Conservation (phyloP, 2,329 filamentous ascomycete genomes). For the Arthroderma sp. region DNA sequence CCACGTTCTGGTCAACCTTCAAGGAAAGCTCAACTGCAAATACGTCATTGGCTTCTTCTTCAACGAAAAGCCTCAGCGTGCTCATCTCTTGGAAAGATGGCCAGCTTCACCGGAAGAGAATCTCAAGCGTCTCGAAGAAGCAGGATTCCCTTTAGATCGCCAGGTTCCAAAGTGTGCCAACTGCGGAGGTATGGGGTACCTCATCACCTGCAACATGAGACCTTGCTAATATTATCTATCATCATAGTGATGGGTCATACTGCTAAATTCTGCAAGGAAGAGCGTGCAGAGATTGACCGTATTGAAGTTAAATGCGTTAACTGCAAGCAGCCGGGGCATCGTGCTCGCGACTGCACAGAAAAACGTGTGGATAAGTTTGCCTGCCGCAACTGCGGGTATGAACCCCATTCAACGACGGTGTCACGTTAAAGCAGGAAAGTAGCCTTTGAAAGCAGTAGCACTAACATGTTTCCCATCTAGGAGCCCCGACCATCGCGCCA, state of each 20-base stretch:
- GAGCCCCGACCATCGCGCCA: constrained; percentile 32
- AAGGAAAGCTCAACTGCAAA: constrained; percentile 39
- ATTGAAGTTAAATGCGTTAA: constrained; percentile 38
- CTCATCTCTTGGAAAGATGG: constrained; percentile 36
- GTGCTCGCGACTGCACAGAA: constrained; percentile 35
- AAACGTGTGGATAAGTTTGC: constrained; percentile 25
- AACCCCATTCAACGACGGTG: neutral
- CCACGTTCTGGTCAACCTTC: constrained; percentile 39
- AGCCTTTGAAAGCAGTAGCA: no score
- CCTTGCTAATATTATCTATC: neutral
- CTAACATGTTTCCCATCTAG: constrained; percentile 13
- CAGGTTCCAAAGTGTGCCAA: constrained; percentile 39
- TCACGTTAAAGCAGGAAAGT: no score
- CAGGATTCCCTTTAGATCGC: constrained; percentile 39
- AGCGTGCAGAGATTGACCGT: constrained; percentile 27
- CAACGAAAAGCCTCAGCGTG: constrained; percentile 34
- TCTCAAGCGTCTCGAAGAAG: constrained; percentile 37
- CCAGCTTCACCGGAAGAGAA: constrained; percentile 38
- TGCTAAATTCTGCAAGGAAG: constrained; percentile 35
- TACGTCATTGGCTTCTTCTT: constrained; percentile 40
- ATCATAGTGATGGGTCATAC: constrained; percentile 36
- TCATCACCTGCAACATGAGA: neutral
- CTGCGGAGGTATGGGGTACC: constrained; percentile 30
- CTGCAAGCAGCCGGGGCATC: constrained; percentile 35
- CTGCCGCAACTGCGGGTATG: constrained; percentile 43